phyloP scores from a whole-genome alignment of 2,329 filamentous ascomycete genomes.

The Teratosphaeria gauchensis region DNA sequence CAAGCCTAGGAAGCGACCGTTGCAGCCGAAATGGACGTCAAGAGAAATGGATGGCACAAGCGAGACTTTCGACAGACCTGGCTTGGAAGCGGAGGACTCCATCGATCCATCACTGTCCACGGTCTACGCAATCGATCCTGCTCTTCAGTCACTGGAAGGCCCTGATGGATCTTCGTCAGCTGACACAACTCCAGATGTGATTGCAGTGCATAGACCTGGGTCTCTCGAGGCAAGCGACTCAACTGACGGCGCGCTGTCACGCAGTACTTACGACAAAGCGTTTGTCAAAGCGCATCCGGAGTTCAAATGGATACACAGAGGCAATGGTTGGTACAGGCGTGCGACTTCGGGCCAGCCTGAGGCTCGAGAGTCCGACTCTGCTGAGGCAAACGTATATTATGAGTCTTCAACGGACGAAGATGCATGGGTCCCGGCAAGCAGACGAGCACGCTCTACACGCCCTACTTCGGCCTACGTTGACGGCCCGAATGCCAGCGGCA shows the following conservation, averaged over 20 bases:
- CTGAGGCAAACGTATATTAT: neutral
- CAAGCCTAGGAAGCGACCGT: neutral
- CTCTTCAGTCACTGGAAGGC: neutral
- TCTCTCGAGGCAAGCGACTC: neutral
- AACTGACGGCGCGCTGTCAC: neutral
- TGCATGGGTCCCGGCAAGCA: slow-evolving; percentile 17
- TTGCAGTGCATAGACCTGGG: neutral
- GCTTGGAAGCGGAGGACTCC: neutral
- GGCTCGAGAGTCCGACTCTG: neutral
- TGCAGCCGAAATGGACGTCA: neutral
- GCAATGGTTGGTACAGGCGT: slow-evolving; percentile 23
- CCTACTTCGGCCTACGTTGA: neutral
- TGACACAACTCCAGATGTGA: neutral
- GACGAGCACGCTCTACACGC: slow-evolving; percentile 5
- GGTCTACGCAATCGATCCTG: neutral
- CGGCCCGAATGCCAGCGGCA: neutral
- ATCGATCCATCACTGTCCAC: neutral
- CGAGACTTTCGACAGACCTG: neutral
- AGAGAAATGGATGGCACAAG: neutral
- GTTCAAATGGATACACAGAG: slow-evolving; percentile 24
- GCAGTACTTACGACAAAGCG: slow-evolving; percentile 22
- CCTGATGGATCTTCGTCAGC: neutral
- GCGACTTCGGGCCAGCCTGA: slow-evolving; percentile 3
- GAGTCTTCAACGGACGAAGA: slow-evolving; percentile 15
- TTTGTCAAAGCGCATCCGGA: slow-evolving; percentile 21